phyloP scores from a whole-genome alignment of 352 stramenopile species.

The Hyaloperonospora brassicae region DNA sequence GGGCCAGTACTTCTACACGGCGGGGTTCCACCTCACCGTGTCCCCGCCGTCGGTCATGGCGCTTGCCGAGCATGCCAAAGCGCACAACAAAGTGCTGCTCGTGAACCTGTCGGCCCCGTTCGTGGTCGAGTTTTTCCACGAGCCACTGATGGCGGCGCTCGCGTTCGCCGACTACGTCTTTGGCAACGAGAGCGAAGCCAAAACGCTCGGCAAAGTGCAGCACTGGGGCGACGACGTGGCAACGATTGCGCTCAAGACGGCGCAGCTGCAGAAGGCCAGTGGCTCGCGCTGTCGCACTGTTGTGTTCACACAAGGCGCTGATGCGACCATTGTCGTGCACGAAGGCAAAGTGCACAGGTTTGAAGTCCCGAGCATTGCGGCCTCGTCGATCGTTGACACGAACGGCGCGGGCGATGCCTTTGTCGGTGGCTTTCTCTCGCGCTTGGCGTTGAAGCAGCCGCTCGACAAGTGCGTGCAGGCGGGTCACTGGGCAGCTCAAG shows the following conservation, averaged over 20 bases:
- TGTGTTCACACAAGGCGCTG: slow-evolving; percentile 96
- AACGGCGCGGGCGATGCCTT: slow-evolving; percentile 99
- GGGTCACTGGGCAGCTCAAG: slow-evolving; percentile 94
- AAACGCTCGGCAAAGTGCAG: slow-evolving; percentile 88
- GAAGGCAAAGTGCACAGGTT: slow-evolving; percentile 90
- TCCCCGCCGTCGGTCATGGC: slow-evolving; percentile 90
- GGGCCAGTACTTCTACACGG: slow-evolving; percentile 95
- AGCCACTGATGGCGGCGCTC: slow-evolving; percentile 90
- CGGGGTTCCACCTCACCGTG: slow-evolving; percentile 98
- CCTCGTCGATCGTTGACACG: slow-evolving; percentile 95
- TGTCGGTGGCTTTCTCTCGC: slow-evolving; percentile 96
- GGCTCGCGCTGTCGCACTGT: slow-evolving; percentile 89
- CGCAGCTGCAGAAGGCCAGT: slow-evolving; percentile 90
- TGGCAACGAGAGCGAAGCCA: slow-evolving; percentile 97
- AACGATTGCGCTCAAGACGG: slow-evolving; percentile 90
- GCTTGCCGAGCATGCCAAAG: slow-evolving; percentile 88
- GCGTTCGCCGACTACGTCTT: slow-evolving; percentile 98
- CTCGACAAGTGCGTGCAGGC: slow-evolving; percentile 93
- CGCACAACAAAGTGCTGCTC: slow-evolving; percentile 92
- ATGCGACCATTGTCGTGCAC: slow-evolving; percentile 94
- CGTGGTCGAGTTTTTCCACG: slow-evolving; percentile 97
- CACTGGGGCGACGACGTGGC: slow-evolving; percentile 85
- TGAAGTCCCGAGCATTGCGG: slow-evolving; percentile 82
- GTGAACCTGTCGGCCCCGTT: slow-evolving; percentile 98
- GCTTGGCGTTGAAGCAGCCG: slow-evolving; percentile 77